Evolutionary conservation across 768 basidiomycete genomes (phyloP).

Genomic region (Mycena galopus): DNA sequence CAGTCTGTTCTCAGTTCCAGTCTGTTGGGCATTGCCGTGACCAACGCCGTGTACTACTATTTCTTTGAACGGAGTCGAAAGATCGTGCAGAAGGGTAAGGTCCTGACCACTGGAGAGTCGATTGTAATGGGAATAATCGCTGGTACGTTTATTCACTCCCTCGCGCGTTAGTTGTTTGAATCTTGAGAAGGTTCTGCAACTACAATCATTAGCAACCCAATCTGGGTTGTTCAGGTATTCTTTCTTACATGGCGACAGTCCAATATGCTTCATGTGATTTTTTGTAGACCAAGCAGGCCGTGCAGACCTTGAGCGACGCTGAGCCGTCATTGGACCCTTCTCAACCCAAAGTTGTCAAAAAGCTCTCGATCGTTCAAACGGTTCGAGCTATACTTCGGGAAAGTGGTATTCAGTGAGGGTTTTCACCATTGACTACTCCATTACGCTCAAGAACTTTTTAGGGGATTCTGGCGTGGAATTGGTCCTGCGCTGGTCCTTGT

Average conservation of each 20-base stretch:
- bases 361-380: slow-evolving; percentile 75
- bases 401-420: slow-evolving; percentile 69
- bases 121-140: slow-evolving; percentile 91
- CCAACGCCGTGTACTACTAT: slow-evolving; percentile 96
- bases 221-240: slow-evolving; percentile 85
- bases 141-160: slow-evolving; percentile 57
- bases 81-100: slow-evolving; percentile 72
- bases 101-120: slow-evolving; percentile 87
- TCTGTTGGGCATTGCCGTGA: slow-evolving; percentile 91
- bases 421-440: not conserved
- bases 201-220: slow-evolving; percentile 90
- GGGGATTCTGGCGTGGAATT: slow-evolving; percentile 93
- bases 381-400: slow-evolving; percentile 76
- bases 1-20: no score
- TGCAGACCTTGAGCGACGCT: slow-evolving; percentile 62
- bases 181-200: slow-evolving; percentile 81
- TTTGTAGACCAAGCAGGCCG: slow-evolving; percentile 84
- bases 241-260: not conserved
- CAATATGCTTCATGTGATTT: not conserved
- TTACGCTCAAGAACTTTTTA: slow-evolving; percentile 32
- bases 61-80: slow-evolving; percentile 84
- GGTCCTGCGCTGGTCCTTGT: slow-evolving; percentile 95
- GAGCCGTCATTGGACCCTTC: slow-evolving; percentile 44
- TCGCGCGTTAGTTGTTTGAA: slow-evolving; percentile 9
- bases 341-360: slow-evolving; percentile 53